These are phyloP conservation scores for Ulvella scutata DNA, from an alignment of 139 green algal species.

Conservation along the genomic window DNA sequence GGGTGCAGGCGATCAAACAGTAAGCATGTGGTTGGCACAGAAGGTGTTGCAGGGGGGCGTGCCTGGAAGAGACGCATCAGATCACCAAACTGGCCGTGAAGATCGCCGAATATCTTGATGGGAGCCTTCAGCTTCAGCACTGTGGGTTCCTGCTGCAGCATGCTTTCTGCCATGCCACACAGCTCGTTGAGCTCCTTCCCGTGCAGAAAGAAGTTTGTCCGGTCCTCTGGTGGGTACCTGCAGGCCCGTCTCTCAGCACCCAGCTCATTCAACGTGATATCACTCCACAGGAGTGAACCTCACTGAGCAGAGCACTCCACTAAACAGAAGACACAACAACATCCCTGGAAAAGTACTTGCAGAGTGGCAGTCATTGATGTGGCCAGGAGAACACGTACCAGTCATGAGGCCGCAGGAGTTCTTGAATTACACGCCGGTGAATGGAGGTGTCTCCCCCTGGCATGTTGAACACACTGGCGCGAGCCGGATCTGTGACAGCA, in stretches of 20 bases:
- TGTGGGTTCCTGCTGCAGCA: conserved; percentile 70
- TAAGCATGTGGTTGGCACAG: not conserved
- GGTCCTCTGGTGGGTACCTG: not conserved
- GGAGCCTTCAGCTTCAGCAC: conserved; percentile 75
- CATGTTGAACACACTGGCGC: not conserved
- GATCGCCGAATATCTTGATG: conserved; percentile 98
- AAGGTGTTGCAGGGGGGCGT: not conserved
- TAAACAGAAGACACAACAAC: too few species aligned
- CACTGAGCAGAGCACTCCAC: too few species aligned
- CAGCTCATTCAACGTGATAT: too few species aligned
- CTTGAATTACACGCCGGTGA: conserved; percentile 77
- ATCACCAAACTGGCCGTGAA: conserved; percentile 97
- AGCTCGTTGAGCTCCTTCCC: conserved; percentile 76
- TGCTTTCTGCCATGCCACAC: conserved; percentile 74
- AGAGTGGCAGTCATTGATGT: conserved; percentile 3
- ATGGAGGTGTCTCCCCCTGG: conserved; percentile 10
- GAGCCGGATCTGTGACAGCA: conserved; percentile 26
- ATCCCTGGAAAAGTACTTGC: too few species aligned
- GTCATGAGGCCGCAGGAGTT: conserved; percentile 64
- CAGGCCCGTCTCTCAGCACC: too few species aligned
- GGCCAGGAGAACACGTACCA: conserved; percentile 41
- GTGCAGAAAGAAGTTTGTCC: conserved; percentile 27
- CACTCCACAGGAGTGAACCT: too few species aligned
- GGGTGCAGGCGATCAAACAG: not conserved
- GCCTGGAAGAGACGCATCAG: conserved; percentile 96